These are phyloP conservation scores for Fusarium abutilonis DNA, from an alignment of 2,329 filamentous ascomycete species.

Conservation along the genomic window DNA sequence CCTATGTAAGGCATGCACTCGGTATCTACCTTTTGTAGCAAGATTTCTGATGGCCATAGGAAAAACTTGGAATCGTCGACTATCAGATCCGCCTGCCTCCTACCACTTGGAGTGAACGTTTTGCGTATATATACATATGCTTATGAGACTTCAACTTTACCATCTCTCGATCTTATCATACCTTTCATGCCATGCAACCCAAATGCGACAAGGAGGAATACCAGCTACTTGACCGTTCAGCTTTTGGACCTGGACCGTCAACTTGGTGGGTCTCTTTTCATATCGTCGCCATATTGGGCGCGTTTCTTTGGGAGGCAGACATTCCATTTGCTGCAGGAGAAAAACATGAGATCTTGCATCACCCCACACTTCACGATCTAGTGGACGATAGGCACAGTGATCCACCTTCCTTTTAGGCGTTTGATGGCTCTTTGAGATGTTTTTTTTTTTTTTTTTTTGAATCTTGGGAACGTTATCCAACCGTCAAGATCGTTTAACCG, in stretches of 20 bases:
- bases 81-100: not conserved
- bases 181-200: not conserved
- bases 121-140: not conserved
- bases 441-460: not conserved
- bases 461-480: not conserved
- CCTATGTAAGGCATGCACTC: not conserved
- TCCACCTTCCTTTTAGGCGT: conserved; percentile 31
- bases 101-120: not conserved
- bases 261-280: conserved; percentile 19
- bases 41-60: not conserved
- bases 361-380: conserved; percentile 40
- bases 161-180: conserved; percentile 1
- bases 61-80: not conserved
- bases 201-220: not conserved
- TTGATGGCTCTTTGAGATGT: not conserved
- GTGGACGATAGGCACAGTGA: conserved; percentile 21
- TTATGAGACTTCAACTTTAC: conserved; percentile 25
- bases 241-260: conserved; percentile 12
- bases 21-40: too few relatives aligned
- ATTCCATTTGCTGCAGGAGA: conserved; percentile 37
- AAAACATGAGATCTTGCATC: conserved; percentile 31
- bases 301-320: conserved; percentile 31
- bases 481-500: not conserved
- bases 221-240: conserved; percentile 22
- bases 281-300: conserved; percentile 23